Percentiles rank a stretch among this genome's conserved stretches.
phyloP scores from a whole-genome alignment of 768 basidiomycete species.

The Suillus subluteus region DNA sequence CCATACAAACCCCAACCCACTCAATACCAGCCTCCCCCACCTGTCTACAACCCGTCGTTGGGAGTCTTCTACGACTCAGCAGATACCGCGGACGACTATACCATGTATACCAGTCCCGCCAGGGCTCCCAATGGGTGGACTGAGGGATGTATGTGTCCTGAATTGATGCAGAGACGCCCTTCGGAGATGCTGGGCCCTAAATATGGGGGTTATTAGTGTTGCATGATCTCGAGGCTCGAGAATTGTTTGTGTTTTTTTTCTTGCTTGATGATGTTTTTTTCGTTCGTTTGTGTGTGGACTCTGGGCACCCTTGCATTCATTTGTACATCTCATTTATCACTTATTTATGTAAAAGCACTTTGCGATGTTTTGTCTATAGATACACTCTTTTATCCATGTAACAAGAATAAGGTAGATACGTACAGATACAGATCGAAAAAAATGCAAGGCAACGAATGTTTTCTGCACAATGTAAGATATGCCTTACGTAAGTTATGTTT shows the following conservation, averaged over 20 bases:
- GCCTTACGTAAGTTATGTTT: no score
- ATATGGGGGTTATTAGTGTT: not conserved
- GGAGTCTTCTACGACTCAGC: not conserved
- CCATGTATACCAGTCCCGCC: not conserved
- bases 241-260: not conserved
- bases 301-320: not conserved
- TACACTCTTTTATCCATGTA: not conserved
- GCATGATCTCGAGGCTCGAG: not conserved
- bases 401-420: no score
- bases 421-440: no score
- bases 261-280: not conserved
- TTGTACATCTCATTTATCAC: not conserved
- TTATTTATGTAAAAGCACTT: not conserved
- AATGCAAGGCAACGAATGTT: no score
- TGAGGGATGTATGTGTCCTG: slow-evolving; percentile 2
- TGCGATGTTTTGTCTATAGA: not conserved
- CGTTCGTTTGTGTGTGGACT: not conserved
- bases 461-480: no score
- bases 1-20: not conserved
- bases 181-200: not conserved
- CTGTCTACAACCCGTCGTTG: not conserved
- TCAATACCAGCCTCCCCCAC: not conserved
- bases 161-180: not conserved
- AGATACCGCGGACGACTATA: not conserved
- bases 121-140: not conserved